phyloP scores from a whole-genome alignment of 352 stramenopile genomes.

The Pythium graminicola region DNA sequence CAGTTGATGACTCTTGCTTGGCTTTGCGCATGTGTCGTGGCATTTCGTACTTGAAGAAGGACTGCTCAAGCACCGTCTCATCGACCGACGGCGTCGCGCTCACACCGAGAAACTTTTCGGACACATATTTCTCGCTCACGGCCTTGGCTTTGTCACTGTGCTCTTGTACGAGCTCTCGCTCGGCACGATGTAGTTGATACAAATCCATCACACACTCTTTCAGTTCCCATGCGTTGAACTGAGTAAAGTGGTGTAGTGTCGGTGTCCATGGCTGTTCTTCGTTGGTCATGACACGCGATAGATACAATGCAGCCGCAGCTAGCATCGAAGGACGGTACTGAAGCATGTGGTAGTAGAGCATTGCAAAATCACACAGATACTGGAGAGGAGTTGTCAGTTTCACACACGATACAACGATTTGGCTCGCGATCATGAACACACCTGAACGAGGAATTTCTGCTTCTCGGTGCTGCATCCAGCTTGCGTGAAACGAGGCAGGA shows the following conservation, averaged over 20 bases:
- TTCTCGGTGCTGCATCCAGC: slow-evolving; percentile 51
- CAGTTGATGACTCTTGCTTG: slow-evolving; percentile 5
- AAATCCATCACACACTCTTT: slow-evolving; percentile 61
- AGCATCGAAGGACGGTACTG: slow-evolving; percentile 63
- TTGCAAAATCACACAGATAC: slow-evolving; percentile 70
- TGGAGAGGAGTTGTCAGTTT: slow-evolving; percentile 20
- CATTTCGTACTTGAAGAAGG: slow-evolving; percentile 33
- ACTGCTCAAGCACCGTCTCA: slow-evolving; percentile 39
- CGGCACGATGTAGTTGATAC: slow-evolving; percentile 48
- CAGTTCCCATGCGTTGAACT: slow-evolving; percentile 68
- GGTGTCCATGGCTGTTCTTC: slow-evolving; percentile 63
- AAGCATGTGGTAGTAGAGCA: slow-evolving; percentile 69
- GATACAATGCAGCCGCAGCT: slow-evolving; percentile 68
- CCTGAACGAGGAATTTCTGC: slow-evolving; percentile 55
- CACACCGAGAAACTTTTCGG: slow-evolving; percentile 53
- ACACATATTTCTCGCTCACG: slow-evolving; percentile 76
- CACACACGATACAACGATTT: neutral
- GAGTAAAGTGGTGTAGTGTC: slow-evolving; percentile 72
- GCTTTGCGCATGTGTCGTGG: slow-evolving; percentile 11
- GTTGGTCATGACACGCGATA: slow-evolving; percentile 58
- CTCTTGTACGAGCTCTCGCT: slow-evolving; percentile 51
- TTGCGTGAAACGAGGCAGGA: slow-evolving; percentile 52
- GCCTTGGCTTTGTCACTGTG: slow-evolving; percentile 76
- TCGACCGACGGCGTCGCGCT: slow-evolving; percentile 44
- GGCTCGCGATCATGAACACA: too few relatives aligned